These are phyloP conservation scores for Crepidotus variabilis DNA, from an alignment of 768 basidiomycete genomes.

Conservation along the genomic window DNA sequence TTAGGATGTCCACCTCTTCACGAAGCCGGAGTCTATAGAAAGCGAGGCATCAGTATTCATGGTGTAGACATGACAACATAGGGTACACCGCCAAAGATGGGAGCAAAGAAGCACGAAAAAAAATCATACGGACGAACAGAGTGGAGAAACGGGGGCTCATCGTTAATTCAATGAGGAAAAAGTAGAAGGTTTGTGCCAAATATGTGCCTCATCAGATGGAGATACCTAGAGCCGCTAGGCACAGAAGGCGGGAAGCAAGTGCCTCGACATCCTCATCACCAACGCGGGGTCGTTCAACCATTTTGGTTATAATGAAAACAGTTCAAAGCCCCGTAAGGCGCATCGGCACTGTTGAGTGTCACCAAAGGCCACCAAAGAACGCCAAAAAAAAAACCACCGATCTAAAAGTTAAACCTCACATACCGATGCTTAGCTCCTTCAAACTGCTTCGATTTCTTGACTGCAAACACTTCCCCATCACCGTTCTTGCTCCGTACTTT, in stretches of 20 bases:
- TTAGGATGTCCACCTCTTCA: constrained; percentile 92
- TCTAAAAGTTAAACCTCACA: constrained; percentile 25
- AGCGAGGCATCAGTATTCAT: constrained; percentile 16
- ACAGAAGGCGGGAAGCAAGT: no score
- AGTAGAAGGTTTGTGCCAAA: neutral
- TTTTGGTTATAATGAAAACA: constrained; percentile 1
- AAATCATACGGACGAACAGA: neutral
- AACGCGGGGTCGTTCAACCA: neutral
- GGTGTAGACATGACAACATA: constrained; percentile 24
- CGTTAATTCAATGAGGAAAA: neutral
- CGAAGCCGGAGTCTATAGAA: constrained; percentile 69
- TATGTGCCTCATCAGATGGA: neutral
- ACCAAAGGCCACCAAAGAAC: constrained; percentile 4
- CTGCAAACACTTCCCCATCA: constrained; percentile 62
- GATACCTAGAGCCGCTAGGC: no score
- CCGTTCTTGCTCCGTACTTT: constrained; percentile 71
- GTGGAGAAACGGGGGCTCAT: neutral
- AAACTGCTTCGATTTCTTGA: constrained; percentile 93
- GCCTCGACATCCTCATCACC: neutral
- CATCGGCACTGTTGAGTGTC: neutral
- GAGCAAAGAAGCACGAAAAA: no score
- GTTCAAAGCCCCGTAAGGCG: constrained; percentile 3
- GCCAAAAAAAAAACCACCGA: constrained; percentile 8
- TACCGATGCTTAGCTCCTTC: constrained; percentile 90
- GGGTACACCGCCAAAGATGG: constrained; percentile 13